Evolutionary conservation across 257 asterid species (phyloP), one percentile per base, ranked within the genome.

Genomic region (Solanum virginianum): DNA sequence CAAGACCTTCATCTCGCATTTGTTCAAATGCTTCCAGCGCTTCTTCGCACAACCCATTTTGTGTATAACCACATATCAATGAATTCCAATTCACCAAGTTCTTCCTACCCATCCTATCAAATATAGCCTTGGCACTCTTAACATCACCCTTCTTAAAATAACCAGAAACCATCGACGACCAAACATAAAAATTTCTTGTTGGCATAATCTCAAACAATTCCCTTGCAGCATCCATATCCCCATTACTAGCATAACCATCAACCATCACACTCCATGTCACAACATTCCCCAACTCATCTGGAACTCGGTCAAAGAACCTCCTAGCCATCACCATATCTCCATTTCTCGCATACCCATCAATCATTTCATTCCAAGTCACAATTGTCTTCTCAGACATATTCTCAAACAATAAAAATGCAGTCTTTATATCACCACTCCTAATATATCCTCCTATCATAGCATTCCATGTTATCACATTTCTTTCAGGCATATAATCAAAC

Each of bases 41-140:
- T 84, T 91, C 93, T 49, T 89, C 66, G 26, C 87, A 92, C 87
- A 87, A 81, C 79, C 98, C 95, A 75, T 93, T 92, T 75, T 95
- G 97, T 8, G 95, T 92, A 65, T 91, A 95, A 12, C 99, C 97
- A n/a, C 95, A 90, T 36, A 95, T 91, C 89, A 93, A 81, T 0
- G 97, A 89, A 86, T 94, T 95, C 99, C 98, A 94, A 75, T 79
- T 88, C 88, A 95, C 98, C 91, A 93, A 88, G 86, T 94, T 94
- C 90, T 93, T 91, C 85, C 45, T 63, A 53, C 85, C 74, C 94
- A 92, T 93, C 81, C 89, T 81, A 81, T 91, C 93, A 81, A 95
- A 95, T 85, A 93, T 59, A 29, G 80, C 90, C 82, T 91, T 81
- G 1, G 97, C 98, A 85, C 87, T 90, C 84, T 55, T 88, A 22